Percentiles rank a stretch among this genome's conserved stretches.
Conservation (phyloP, 2,329 filamentous ascomycete species). For the Talaromyces sp. region DNA sequence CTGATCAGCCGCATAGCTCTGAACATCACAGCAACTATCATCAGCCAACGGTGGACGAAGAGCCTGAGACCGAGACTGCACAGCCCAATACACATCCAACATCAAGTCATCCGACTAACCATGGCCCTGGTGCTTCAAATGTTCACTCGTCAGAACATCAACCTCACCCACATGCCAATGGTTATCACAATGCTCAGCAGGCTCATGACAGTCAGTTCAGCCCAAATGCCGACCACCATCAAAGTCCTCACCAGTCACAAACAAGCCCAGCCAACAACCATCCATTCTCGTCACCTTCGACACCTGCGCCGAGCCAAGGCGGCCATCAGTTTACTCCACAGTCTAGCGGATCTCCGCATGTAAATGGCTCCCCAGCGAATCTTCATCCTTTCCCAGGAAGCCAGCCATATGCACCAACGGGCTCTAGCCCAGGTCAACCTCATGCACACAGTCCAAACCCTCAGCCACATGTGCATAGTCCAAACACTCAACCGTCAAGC, state of each 20-base stretch:
- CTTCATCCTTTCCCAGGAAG: not conserved
- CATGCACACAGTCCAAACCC: not conserved
- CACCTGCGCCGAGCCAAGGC: not conserved
- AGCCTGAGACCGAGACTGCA: not conserved
- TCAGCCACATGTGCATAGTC: not conserved
- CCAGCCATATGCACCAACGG: not conserved
- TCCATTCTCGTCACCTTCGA: not conserved
- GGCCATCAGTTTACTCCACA: slow-evolving; percentile 2
- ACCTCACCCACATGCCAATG: not conserved
- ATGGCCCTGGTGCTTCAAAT: not conserved
- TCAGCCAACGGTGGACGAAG: not conserved
- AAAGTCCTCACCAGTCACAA: not conserved
- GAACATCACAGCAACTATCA: not conserved
- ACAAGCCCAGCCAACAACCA: not conserved
- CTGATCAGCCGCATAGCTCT: not conserved
- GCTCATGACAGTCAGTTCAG: not conserved
- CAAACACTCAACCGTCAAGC: not conserved
- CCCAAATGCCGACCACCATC: not conserved
- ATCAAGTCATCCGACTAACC: not conserved
- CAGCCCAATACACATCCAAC: slow-evolving; percentile 1
- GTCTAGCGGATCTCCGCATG: not conserved
- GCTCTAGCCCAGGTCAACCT: not conserved
- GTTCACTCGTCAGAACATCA: not conserved
- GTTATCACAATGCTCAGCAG: not conserved
- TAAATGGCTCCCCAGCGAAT: not conserved